A percentile compares a stretch with the other conserved stretches of the same genome.
Evolutionary conservation across 805 yeast species (phyloP).

Genomic region (Saccharomycopsis sp.): DNA sequence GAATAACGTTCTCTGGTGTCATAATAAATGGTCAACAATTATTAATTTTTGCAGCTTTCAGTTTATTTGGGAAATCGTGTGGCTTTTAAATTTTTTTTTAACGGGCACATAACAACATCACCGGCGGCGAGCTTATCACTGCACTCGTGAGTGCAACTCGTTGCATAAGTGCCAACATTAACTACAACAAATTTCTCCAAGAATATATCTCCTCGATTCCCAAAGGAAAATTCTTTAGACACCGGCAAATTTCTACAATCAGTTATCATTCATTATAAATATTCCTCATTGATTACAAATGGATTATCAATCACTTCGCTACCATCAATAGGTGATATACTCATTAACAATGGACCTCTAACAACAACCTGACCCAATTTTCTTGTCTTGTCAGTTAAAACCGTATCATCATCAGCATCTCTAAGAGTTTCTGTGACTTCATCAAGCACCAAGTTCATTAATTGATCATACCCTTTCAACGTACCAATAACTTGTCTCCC

Average conservation of each 20-base stretch:
- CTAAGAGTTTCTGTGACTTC: conserved; percentile 60
- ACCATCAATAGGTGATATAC: conserved; percentile 68
- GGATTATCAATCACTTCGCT: conserved; percentile 67
- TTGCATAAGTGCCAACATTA: no score
- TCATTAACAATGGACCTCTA: conserved; percentile 73
- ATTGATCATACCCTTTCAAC: conserved; percentile 77
- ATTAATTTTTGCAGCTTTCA: no score
- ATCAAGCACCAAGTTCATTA: conserved; percentile 73
- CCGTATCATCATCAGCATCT: conserved; percentile 58
- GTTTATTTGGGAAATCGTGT: no score
- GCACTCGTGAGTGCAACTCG: no score
- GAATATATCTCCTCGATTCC: neutral
- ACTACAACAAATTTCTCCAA: no score
- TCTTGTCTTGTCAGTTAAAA: conserved; percentile 52
- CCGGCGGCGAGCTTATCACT: neutral
- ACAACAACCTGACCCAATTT: conserved; percentile 72
- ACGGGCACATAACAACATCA: no score
- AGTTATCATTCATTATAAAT: no score
- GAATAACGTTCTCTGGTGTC: conserved; percentile 43
- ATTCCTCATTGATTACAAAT: conserved; percentile 28
- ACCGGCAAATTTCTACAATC: neutral
- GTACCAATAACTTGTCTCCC: conserved; percentile 80
- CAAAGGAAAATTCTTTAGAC: neutral
- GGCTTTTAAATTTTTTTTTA: no score
- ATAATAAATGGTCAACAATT: neutral